Evolutionary conservation across 164 flowering plant genomes (phyloP).

Genomic region (Nymphaea thermarum): DNA sequence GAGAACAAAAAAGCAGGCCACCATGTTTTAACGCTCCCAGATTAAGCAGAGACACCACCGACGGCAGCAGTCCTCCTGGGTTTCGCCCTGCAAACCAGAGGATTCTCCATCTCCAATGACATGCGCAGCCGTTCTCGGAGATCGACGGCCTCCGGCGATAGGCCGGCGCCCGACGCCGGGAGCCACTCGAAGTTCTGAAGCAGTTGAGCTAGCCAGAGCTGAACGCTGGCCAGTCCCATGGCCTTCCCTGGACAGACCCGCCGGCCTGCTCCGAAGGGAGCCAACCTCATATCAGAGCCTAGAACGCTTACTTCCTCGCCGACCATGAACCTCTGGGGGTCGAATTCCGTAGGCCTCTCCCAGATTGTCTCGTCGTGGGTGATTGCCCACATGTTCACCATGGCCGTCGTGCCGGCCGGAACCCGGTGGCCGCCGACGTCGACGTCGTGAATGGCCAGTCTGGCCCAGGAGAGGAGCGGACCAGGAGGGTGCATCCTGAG

Average conservation of each 20-base stretch:
- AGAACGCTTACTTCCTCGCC: constrained; percentile 15
- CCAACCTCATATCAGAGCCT: constrained; percentile 30
- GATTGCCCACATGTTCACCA: constrained; percentile 48
- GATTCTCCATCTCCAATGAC: constrained; percentile 26
- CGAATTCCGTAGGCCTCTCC: constrained; percentile 16
- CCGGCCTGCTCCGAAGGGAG: constrained; percentile 34
- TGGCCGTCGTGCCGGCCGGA: constrained; percentile 36
- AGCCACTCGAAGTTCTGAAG: constrained; percentile 25
- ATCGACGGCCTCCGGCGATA: constrained; percentile 14
- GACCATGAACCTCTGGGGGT: constrained; percentile 16
- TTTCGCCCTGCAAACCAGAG: constrained; percentile 19
- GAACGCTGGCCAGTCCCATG: constrained; percentile 24
- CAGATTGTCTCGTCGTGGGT: constrained; percentile 20
- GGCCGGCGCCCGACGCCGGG: constrained; percentile 5
- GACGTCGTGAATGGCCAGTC: constrained; percentile 23
- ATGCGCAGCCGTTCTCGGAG: constrained; percentile 21
- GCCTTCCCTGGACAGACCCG: constrained; percentile 32
- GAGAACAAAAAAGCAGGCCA: too few species aligned
- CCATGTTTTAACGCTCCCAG: too few species aligned
- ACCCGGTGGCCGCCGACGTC: constrained; percentile 17
- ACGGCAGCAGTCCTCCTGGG: constrained; percentile 10
- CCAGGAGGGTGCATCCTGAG: constrained; percentile 27
- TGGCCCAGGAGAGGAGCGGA: constrained; percentile 29
- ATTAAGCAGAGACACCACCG: neutral
- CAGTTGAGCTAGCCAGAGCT: constrained; percentile 27